Conservation (phyloP, 192 early-diverging fungal genomes). For the Phycomyces blakesleeanus region DNA sequence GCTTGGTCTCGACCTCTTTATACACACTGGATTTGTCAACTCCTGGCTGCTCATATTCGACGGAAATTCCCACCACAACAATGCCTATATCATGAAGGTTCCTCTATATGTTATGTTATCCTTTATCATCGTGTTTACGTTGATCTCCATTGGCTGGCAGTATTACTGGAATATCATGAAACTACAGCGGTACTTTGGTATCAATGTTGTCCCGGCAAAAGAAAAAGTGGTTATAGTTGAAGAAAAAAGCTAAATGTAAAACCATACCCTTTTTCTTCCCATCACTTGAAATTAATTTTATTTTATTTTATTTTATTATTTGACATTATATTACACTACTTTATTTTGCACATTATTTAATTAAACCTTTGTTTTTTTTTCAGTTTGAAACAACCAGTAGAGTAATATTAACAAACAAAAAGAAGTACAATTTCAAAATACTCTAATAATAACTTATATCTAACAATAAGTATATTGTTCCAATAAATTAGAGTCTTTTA, state of each 20-base stretch:
- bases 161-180: constrained; percentile 35
- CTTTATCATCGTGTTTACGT: constrained; percentile 16
- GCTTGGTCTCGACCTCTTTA: constrained; percentile 51
- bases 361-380: no score
- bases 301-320: no score
- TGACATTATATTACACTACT: no score
- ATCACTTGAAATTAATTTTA: no score
- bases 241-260: background rate
- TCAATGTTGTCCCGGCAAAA: constrained; percentile 19
- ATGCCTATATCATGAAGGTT: constrained; percentile 21
- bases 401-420: no score
- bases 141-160: constrained; percentile 28
- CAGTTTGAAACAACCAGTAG: no score
- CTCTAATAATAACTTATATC: no score
- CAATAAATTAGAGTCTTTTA: no score
- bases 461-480: no score
- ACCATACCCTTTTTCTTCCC: no score
- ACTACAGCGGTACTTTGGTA: constrained; percentile 28
- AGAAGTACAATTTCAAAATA: no score
- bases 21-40: constrained; percentile 50
- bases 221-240: constrained; percentile 1
- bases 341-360: no score
- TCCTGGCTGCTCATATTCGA: constrained; percentile 27
- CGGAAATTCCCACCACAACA: constrained; percentile 21
- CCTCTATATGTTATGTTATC: constrained; percentile 26